Conservation (phyloP, 257 asterid species). For the Solanum chmielewskii region DNA sequence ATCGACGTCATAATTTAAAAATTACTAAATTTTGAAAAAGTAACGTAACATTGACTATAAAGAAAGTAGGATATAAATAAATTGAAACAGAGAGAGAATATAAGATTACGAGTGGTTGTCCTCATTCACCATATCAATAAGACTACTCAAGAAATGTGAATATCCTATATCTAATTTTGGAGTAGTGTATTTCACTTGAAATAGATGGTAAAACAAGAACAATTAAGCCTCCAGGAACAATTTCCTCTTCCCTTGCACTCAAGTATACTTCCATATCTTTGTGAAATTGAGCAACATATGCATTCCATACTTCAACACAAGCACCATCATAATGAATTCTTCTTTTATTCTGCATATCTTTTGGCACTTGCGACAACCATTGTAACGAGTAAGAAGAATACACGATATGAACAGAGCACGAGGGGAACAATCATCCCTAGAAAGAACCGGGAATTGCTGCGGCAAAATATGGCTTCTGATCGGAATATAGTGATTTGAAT, state of each 20-base stretch:
- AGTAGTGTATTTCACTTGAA: neutral
- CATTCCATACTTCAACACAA: neutral
- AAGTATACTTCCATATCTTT: slow-evolving; percentile 7
- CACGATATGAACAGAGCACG: slow-evolving; percentile 5
- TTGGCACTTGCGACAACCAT: slow-evolving; percentile 23
- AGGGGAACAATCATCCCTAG: slow-evolving; percentile 2
- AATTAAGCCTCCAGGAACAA: slow-evolving; percentile 18
- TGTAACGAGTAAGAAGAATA: slow-evolving; percentile 18
- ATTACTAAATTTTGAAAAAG: neutral
- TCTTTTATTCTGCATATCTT: slow-evolving; percentile 8
- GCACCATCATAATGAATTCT: slow-evolving; percentile 11
- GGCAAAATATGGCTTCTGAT: slow-evolving; percentile 14
- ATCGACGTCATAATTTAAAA: neutral
- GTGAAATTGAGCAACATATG: slow-evolving; percentile 13
- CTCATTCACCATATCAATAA: neutral
- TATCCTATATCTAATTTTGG: neutral
- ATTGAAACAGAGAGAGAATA: neutral
- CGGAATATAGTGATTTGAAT: slow-evolving; percentile 22
- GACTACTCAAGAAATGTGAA: neutral
- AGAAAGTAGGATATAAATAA: neutral
- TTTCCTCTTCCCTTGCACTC: slow-evolving; percentile 6
- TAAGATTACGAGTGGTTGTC: neutral
- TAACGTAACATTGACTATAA: neutral
- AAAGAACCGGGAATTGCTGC: slow-evolving; percentile 49
- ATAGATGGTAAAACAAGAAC: neutral